Conservation (phyloP, 768 basidiomycete species). For the Hebeloma cylindrosporum region DNA sequence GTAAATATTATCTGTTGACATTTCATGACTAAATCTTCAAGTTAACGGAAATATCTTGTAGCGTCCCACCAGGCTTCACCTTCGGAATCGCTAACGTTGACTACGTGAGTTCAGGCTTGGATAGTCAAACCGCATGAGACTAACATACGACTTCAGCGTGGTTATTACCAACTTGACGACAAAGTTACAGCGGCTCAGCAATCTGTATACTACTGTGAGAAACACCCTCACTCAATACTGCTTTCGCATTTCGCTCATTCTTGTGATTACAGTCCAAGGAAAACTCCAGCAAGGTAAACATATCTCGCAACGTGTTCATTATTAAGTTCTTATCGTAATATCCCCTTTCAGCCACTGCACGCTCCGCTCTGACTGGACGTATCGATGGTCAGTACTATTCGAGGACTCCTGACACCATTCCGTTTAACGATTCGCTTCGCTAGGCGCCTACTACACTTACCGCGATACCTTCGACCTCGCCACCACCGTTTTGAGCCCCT, state of each 20-base stretch:
- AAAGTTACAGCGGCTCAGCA: constrained; percentile 19
- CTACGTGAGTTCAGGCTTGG: constrained; percentile 13
- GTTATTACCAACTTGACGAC: constrained; percentile 23
- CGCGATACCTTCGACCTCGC: constrained; percentile 14
- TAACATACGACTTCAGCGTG: constrained; percentile 4
- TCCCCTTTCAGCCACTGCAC: constrained; percentile 11
- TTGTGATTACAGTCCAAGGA: constrained; percentile 18
- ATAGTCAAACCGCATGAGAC: neutral
- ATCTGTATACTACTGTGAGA: constrained; percentile 24
- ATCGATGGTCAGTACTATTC: constrained; percentile 10
- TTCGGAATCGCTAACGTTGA: constrained; percentile 22
- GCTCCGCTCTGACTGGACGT: constrained; percentile 11
- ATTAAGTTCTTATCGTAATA: neutral
- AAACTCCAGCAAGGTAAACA: constrained; percentile 16
- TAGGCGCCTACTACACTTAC: constrained; percentile 20
- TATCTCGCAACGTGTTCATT: neutral
- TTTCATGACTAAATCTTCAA: neutral
- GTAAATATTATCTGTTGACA: constrained; percentile 6
- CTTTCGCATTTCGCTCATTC: neutral
- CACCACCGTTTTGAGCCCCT: constrained; percentile 13
- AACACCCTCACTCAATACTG: neutral
- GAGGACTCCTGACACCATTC: neutral
- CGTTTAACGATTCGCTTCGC: neutral
- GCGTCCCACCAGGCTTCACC: constrained; percentile 23
- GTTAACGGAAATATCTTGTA: constrained; percentile 4